Evolutionary conservation across 306 rosid genomes (phyloP), one percentile per base, ranked within the genome.

Genomic region (Inga laurina): DNA sequence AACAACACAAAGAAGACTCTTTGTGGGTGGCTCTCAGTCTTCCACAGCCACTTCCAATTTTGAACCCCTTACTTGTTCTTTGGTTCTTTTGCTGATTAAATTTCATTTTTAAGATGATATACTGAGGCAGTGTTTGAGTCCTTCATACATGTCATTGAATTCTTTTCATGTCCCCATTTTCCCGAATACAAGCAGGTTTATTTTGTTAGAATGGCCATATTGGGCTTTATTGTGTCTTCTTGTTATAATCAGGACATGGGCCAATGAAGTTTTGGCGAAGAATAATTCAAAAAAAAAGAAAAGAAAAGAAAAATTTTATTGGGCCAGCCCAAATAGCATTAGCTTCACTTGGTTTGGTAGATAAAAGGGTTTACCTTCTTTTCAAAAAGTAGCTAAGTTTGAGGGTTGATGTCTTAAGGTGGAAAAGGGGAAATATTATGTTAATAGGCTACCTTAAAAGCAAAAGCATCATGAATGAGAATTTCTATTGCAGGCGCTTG

Each of bases 61-160:
- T 61, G 67, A 61, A 24, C 2, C 67, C 67, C 66, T 11, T 10
- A 22, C 13, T 8, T 16, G 70, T 27, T 64, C 70, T 14, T 30
- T 27, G 9, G 37, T 64, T 27, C 30, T 64, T 64, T 30, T 64
- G 19, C 70, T 24, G 41, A 64, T 27, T 30, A 30, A 27, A 64
- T 64, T 64, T 57, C 30, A 24, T 74, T 48, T 74, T 45, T 66
- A 81, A 72, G 78, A 46, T 82, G 30, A 49, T 49, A 35, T 81
- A 21, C 51, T 41, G 57, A 44, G 46, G 64, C 18, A 62, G 46
- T 49, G 68, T 66, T 65, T 4, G 57, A 2, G 3, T 7, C 62
- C 62, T 6, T 61, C 22, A 37, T 46, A 57, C 48, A n/a, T 57
- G 10, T 67, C 70, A 48, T n/a, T 44, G 75, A 27, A 76, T 80